Base-by-base conservation (phyloP, 2,329 filamentous ascomycete species). In the Sarocladium oryzae region DNA sequence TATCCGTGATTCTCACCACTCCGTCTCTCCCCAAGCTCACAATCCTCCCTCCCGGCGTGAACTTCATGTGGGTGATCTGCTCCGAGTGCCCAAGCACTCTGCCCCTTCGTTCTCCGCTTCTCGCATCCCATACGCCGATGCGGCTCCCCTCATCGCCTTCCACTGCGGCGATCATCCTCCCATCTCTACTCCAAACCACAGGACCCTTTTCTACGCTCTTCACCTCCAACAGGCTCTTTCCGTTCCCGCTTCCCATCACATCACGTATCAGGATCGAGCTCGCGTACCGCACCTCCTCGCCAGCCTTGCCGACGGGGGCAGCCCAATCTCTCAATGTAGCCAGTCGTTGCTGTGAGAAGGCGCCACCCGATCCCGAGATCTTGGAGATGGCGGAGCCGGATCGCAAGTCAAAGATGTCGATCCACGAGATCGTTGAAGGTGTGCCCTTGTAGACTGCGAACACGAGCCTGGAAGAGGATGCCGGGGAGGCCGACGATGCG, bases 11-110 rank as follows among this genome's bases (percentile, higher is more conserved):
- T 35, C 70, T 60, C 20, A 69, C 56, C 1, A 62, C 69, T 2
- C 69, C 68, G 11, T 73, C 70, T 20, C 59, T 57, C 1, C 67
- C 68, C 10, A 63, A 57, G 0, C 66, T 71, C 2, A 69, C 69
- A 2, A 73, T 52, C 33, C 53, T 59, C 7, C 54, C 55, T 15
- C 62, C 60, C 0, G 63, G 60, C 4, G 49, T 59, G 15, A 72
- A 71, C 36, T 62, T 61, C 2, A 67, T 58, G 59, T 71, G 67
- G 4, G 66, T 71, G 24, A 73, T 59, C 37, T 57, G 53, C 40
- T 65, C 67, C 43, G 64, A 62, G 59, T 73, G 70, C 41, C 63
- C 58, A 21, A 65, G 49, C 11, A 70, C 63, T 15, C 60, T 58
- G 21, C 67, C 66, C 1, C 64, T 53, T 6, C 62, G 54, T 20